These are phyloP conservation scores for Piromyces finnis DNA, from an alignment of 192 early-diverging fungal genomes.

Conservation along the genomic window DNA sequence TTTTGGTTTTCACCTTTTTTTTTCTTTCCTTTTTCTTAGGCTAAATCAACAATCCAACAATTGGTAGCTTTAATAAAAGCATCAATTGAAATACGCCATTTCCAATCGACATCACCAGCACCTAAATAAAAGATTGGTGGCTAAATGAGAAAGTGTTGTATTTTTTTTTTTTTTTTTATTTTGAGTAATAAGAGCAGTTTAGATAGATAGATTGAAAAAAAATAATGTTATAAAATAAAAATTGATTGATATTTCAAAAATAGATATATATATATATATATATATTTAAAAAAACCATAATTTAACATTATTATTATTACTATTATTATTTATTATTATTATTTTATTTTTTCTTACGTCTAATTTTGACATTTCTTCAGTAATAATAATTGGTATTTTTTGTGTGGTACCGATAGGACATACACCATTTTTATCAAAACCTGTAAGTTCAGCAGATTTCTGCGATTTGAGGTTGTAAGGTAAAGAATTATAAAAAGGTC, in stretches of 20 bases:
- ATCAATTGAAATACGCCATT: slow-evolving; percentile 46
- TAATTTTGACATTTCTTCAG: slow-evolving; percentile 35
- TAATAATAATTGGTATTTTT: slow-evolving; percentile 44
- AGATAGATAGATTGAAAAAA: too few species aligned
- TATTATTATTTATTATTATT: neutral
- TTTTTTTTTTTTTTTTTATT: too few species aligned
- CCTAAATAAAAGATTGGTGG: slow-evolving; percentile 60
- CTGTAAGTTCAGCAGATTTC: slow-evolving; percentile 49
- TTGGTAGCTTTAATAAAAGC: slow-evolving; percentile 24
- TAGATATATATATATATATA: neutral
- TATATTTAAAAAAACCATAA: neutral
- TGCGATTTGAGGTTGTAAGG: too few species aligned
- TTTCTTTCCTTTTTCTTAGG: neutral
- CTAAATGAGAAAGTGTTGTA: too few species aligned
- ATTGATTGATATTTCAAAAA: too few species aligned
- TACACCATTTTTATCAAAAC: slow-evolving; percentile 44
- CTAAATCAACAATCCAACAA: neutral
- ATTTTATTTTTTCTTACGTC: too few species aligned
- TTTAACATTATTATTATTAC: neutral
- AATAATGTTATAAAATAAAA: too few species aligned
- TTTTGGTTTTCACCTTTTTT: too few species aligned
- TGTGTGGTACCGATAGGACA: neutral
- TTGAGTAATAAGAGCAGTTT: too few species aligned
- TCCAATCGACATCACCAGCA: slow-evolving; percentile 73
- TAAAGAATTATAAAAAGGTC: too few species aligned